Evolutionary conservation across 1,284 basidiomycete species (phyloP), one percentile per base, ranked within the genome.

Genomic region (Malassezia equina): DNA sequence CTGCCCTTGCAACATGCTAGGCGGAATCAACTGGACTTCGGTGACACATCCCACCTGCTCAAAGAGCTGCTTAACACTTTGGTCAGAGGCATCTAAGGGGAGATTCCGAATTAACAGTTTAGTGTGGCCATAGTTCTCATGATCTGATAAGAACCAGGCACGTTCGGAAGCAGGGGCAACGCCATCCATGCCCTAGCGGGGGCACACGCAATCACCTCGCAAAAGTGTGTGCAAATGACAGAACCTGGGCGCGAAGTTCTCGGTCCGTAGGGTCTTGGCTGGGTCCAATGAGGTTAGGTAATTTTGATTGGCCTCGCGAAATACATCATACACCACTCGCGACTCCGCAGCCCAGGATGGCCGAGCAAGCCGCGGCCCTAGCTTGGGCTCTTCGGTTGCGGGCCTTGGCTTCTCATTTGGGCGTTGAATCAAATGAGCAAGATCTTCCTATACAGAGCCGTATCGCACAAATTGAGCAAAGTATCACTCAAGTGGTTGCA

Each of bases 61-160:
- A 76, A 94, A 94, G 67, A 94, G 93, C 77, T 94, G 90, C 45
- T 86, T 88, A 72, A 95, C 84, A 85, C 91, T 58, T 40, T 66
- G 71, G 59, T 77, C 80, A 41, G 78, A 79, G 51, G 95, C 91
- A 46, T 89, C 83, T 58, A 90, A 87, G 65, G 87, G 89, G 75
- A 98, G 80, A 77, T 95, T 95, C 63, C 93, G 93, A 76, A 96
- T 88, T 77, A 96, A 96, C 67, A 96, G 84, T 79, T 95, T 90
- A 64, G 90, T 90, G 67, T 87, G 29, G 27, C 57, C 45, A 19
- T 33, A 17, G 9, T 17, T 25, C 27, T 17, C 13, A 19, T 6
- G 23, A 17, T 39, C 33, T 28, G 47, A 11, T 7, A 21, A 21
- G 25, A 19, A 21, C 21, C 15, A 23, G 24, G 17, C 31, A 29